Conservation (phyloP, 164 flowering plant genomes). For the Amborella trichopoda region DNA sequence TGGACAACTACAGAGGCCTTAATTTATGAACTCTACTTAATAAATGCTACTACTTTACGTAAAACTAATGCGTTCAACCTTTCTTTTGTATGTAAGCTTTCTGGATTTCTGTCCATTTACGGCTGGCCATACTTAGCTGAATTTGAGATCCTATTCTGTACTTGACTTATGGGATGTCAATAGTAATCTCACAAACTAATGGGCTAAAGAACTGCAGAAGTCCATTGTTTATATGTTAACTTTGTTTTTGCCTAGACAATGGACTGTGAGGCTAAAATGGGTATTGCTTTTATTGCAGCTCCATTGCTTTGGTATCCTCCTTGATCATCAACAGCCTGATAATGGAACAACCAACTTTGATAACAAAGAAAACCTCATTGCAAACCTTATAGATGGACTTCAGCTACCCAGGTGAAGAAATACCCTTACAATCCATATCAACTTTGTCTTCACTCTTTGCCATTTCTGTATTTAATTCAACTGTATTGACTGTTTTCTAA, state of each 20-base stretch:
- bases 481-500: neutral
- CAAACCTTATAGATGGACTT: slow-evolving; percentile 61
- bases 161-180: too few species aligned
- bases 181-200: neutral
- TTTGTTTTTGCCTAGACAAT: neutral
- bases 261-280: neutral
- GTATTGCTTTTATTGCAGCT: slow-evolving; percentile 32
- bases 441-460: neutral
- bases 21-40: too few species aligned
- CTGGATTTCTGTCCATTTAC: too few species aligned
- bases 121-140: neutral
- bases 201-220: neutral
- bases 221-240: neutral
- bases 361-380: slow-evolving; percentile 37
- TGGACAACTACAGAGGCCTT: too few species aligned
- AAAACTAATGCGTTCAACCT: too few species aligned
- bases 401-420: slow-evolving; percentile 57
- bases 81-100: too few species aligned
- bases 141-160: too few species aligned
- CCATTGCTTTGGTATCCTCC: slow-evolving; percentile 73
- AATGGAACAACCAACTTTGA: slow-evolving; percentile 29
- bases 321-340: slow-evolving; percentile 26
- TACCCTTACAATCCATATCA: neutral
- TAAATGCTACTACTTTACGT: too few species aligned
- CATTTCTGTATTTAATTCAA: neutral